Evolutionary conservation across 345 rosid genomes (phyloP), one percentile per base, ranked within the genome.

Genomic region (Populus simonii): DNA sequence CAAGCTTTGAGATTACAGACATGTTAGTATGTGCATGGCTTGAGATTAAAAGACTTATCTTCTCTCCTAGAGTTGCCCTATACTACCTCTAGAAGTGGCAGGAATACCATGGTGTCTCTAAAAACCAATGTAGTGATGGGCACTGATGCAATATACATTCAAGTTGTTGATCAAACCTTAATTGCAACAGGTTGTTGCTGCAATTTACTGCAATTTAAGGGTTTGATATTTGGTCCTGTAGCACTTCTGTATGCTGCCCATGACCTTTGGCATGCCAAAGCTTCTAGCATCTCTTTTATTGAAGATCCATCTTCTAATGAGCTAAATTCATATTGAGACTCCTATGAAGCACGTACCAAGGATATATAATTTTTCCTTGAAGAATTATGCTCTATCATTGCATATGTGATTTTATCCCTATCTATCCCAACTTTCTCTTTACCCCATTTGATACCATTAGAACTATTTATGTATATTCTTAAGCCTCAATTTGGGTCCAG

Each of bases 401-500:
- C 31, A 57, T 27, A 31, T 41, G 38, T 33, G 70, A 8, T 15
- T 62, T 61, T 11, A 11, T 38, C n/a, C 41, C 33, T 70, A 38
- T 76, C 38, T 41, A 8, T 22, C 45, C 55, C 2, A 18, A 51
- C 27, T 61, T 71, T 47, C 15, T 33, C 8, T 41, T 41, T 10
- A 41, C 13, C 47, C 6, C n/a, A 43, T 36, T 16, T n/a, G 36
- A 51, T 53, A 33, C 41, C 23, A 35, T 35, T 25, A 1, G 2
- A 20, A 45, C 31, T 62, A 31, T 66, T 13, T 9, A 3, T 1
- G 16, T 68, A 13, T n/a, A 11, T 49, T 43, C 8, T 23, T 35
- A 66, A 43, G 6, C 15, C 68, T 66, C 33, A 22, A 55, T 66
- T 66, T 59, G 39, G 76, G 65, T 62, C 68, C 62, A 74, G 38